These are phyloP conservation scores for Arthrobotrys sphaeroides DNA, from an alignment of 2,329 filamentous ascomycete genomes.

Conservation along the genomic window DNA sequence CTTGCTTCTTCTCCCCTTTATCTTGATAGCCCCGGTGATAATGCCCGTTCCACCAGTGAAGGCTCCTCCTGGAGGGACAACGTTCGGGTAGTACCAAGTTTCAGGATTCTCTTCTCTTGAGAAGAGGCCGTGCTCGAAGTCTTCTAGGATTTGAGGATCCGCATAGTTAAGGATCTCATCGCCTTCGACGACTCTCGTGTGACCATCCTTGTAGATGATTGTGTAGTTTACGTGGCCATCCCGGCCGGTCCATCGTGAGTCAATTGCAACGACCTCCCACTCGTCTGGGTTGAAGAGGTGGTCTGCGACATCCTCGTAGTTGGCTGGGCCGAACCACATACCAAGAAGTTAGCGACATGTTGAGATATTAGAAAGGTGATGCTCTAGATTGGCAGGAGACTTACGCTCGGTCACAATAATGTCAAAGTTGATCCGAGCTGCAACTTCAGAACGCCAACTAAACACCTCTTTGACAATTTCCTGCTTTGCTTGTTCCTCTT, in stretches of 20 bases:
- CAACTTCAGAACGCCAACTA: not conserved
- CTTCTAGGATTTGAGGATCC: conserved; percentile 31
- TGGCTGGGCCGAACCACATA: conserved; percentile 4
- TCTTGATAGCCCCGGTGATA: conserved; percentile 36
- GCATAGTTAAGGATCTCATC: conserved; percentile 22
- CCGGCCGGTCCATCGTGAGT: conserved; percentile 38
- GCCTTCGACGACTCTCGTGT: conserved; percentile 20
- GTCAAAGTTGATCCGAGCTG: conserved; percentile 36
- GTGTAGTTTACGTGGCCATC: conserved; percentile 34
- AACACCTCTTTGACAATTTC: conserved; percentile 18
- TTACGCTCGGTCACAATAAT: conserved; percentile 36
- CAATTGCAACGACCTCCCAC: conserved; percentile 39
- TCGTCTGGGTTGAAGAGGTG: conserved; percentile 45
- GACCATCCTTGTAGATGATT: conserved; percentile 47
- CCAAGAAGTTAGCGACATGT: not conserved
- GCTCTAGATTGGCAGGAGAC: not conserved
- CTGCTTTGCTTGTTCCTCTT: conserved; percentile 27
- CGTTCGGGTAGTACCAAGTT: conserved; percentile 45
- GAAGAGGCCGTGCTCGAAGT: conserved; percentile 45
- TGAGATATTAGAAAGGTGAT: not conserved
- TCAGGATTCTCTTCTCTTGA: conserved; percentile 42
- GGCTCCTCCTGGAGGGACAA: conserved; percentile 36
- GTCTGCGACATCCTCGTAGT: conserved; percentile 37
- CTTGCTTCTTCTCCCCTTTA: conserved; percentile 26
- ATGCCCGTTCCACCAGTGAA: conserved; percentile 44